phyloP scores from a whole-genome alignment of 495 filamentous ascomycete genomes.

The Neurospora sublineolata region DNA sequence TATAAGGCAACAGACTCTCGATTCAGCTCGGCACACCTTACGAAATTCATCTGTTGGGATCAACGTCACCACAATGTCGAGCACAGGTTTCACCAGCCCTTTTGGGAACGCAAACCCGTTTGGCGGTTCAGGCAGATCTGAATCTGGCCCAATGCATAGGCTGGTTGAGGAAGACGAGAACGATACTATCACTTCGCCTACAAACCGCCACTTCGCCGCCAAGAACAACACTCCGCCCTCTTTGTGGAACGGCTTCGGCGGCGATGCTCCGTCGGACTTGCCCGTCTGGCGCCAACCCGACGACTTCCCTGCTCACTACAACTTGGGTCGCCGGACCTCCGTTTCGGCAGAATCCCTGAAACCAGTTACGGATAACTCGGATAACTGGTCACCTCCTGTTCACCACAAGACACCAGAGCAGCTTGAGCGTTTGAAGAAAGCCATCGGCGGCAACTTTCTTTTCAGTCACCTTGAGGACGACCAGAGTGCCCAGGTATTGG shows the following conservation, averaged over 20 bases:
- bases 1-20: neutral
- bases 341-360: constrained; percentile 95
- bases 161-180: constrained; percentile 51
- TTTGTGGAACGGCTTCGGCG: constrained; percentile 38
- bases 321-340: constrained; percentile 83
- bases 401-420: constrained; percentile 78
- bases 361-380: constrained; percentile 66
- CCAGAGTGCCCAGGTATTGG: constrained; percentile 72
- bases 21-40: neutral
- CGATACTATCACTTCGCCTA: constrained; percentile 45
- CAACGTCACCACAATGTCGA: constrained; percentile 28
- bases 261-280: constrained; percentile 30
- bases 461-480: constrained; percentile 94
- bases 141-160: constrained; percentile 34
- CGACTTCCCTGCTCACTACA: constrained; percentile 86
- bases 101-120: constrained; percentile 46
- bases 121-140: constrained; percentile 20
- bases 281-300: constrained; percentile 39
- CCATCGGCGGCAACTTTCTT: constrained; percentile 83
- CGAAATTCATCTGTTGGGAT: neutral
- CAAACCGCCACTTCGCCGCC: constrained; percentile 36
- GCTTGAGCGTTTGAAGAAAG: constrained; percentile 60
- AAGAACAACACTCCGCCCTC: constrained; percentile 9
- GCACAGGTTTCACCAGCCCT: constrained; percentile 43
- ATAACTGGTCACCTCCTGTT: constrained; percentile 82